phyloP scores from a whole-genome alignment of 306 rosid genomes.

The Cicer judaicum region DNA sequence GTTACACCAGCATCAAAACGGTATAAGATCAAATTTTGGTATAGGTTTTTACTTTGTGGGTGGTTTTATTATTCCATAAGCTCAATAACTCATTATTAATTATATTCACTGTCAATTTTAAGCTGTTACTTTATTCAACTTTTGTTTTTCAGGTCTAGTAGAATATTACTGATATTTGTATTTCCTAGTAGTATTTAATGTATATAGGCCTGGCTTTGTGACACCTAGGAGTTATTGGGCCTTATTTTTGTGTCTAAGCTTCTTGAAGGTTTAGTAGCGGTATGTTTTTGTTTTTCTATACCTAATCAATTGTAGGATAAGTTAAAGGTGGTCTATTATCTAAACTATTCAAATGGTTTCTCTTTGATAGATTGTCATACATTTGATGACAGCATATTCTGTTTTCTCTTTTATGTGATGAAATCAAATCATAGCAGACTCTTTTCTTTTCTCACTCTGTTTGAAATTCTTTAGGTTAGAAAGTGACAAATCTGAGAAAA shows the following conservation, averaged over 20 bases:
- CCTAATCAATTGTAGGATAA: not conserved
- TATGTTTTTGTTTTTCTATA: not conserved
- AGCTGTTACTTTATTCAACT: not conserved
- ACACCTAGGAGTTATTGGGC: not conserved
- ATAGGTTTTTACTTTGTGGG: not conserved
- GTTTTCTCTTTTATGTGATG: not conserved
- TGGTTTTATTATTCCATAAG: not conserved
- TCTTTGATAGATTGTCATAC: not conserved
- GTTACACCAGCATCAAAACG: slow-evolving; percentile 6
- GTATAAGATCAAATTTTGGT: slow-evolving; percentile 4
- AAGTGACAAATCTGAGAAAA: not conserved
- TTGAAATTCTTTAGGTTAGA: not conserved
- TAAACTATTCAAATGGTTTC: slow-evolving; percentile 2
- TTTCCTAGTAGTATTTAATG: not conserved
- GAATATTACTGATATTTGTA: slow-evolving; percentile 13
- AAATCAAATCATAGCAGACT: not conserved
- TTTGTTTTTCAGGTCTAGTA: not conserved
- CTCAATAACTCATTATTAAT: not conserved
- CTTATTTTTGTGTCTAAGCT: slow-evolving; percentile 8
- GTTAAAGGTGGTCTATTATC: not conserved
- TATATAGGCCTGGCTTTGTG: not conserved
- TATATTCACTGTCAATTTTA: not conserved
- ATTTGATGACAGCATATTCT: not conserved
- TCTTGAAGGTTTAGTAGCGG: not conserved
- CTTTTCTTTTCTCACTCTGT: not conserved